phyloP scores from a whole-genome alignment of 163 green algal species.

The Scenedesmus sp. region DNA sequence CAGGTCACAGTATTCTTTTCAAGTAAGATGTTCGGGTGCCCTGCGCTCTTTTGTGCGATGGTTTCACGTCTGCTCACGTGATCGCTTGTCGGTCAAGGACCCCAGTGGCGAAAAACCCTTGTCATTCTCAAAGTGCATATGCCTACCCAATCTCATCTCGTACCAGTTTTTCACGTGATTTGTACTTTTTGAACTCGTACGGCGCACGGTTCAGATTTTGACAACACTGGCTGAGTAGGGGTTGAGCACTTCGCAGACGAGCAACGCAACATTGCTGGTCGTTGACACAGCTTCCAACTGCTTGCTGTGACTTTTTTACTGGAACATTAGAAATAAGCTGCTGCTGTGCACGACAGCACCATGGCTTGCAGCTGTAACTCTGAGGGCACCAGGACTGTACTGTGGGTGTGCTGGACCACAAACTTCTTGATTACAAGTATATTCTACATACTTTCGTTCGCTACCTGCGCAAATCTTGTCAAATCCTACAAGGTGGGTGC shows the following conservation, averaged over 20 bases:
- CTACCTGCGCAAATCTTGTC: slow-evolving; percentile 49
- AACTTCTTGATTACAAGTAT: slow-evolving; percentile 56
- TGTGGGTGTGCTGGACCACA: slow-evolving; percentile 55
- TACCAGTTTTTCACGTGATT: no score
- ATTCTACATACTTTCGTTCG: slow-evolving; percentile 53
- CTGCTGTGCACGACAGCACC: background rate
- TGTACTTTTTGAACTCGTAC: no score
- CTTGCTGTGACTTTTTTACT: background rate
- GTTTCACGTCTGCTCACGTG: background rate
- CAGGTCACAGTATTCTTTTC: background rate
- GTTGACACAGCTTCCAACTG: background rate
- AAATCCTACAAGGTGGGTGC: slow-evolving; percentile 11
- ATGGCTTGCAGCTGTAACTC: slow-evolving; percentile 16
- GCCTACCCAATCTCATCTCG: no score
- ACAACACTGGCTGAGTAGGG: background rate
- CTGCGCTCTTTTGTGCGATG: background rate
- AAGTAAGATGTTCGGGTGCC: background rate
- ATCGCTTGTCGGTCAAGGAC: background rate
- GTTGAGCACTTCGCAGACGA: background rate
- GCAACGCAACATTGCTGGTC: background rate
- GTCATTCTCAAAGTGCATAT: no score
- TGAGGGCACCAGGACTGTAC: slow-evolving; percentile 36
- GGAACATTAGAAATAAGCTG: background rate
- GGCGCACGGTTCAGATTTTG: background rate
- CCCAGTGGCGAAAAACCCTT: background rate